Percentiles rank a stretch among this genome's conserved stretches.
Evolutionary conservation across 2,329 filamentous ascomycete species (phyloP).

Genomic region (Ascochyta rabiei): DNA sequence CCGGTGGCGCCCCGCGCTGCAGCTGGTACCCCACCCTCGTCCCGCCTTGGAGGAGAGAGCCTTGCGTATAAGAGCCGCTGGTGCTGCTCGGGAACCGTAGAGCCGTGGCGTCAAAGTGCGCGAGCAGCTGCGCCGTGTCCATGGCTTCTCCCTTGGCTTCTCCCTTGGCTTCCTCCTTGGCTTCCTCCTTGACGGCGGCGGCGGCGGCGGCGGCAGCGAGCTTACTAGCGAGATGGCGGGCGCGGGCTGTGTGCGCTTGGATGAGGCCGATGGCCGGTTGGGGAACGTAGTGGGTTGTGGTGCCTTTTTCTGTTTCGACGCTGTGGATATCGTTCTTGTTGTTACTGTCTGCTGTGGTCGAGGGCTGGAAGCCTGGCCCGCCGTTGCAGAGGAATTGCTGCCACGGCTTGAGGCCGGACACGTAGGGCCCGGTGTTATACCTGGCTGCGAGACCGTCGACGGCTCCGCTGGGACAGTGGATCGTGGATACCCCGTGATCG

Average conservation of each 20-base stretch:
- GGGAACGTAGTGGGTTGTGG: constrained; percentile 23
- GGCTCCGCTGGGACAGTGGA: constrained; percentile 16
- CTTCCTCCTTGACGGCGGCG: too few relatives aligned
- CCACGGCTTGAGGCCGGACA: constrained; percentile 36
- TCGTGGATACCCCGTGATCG: not conserved
- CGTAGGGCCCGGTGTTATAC: constrained; percentile 22
- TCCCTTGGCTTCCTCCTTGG: too few relatives aligned
- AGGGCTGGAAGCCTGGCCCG: constrained; percentile 26
- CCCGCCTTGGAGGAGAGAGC: not conserved
- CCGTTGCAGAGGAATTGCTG: constrained; percentile 32
- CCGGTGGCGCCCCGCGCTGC: constrained; percentile 21
- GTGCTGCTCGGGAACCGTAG: not conserved
- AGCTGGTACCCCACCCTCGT: constrained; percentile 10
- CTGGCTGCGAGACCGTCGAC: not conserved
- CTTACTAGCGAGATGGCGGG: not conserved
- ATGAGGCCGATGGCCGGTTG: constrained; percentile 33
- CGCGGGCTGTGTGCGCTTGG: constrained; percentile 25
- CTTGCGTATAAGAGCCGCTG: not conserved
- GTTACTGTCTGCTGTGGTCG: not conserved
- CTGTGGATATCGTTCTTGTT: not conserved
- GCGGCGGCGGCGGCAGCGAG: not conserved
- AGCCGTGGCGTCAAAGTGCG: constrained; percentile 1
- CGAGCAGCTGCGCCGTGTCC: not conserved
- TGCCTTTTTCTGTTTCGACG: not conserved
- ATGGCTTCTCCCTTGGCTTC: too few relatives aligned